Percentiles rank a stretch among this genome's conserved stretches.
Conservation (phyloP, 1,284 basidiomycete genomes). For the Entoloma clypeatum region DNA sequence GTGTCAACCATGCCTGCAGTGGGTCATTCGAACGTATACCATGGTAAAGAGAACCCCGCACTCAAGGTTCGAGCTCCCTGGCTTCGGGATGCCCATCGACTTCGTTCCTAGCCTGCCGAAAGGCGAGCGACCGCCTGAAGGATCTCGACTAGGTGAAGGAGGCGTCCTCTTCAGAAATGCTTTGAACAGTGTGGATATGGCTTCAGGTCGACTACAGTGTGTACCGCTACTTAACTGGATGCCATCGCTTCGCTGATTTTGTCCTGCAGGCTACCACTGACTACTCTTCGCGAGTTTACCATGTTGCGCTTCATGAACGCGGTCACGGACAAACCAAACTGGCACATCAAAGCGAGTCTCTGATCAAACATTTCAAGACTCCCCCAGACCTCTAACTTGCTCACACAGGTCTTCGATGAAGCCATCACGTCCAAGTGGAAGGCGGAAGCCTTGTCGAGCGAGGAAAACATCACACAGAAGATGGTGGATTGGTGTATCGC, state of each 20-base stretch:
- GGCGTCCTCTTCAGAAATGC: conserved; percentile 5
- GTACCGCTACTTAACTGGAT: background rate
- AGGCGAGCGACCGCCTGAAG: background rate
- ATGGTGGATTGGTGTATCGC: conserved; percentile 25
- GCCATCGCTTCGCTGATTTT: background rate
- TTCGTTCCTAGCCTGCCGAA: background rate
- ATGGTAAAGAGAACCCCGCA: too few species aligned
- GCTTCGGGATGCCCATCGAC: conserved; percentile 3
- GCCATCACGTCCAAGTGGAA: conserved; percentile 19
- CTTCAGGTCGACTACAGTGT: background rate
- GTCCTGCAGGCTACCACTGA: conserved; percentile 18
- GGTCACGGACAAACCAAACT: conserved; percentile 25
- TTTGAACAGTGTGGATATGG: background rate
- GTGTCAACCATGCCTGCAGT: too few species aligned
- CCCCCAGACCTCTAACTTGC: background rate
- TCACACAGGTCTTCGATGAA: conserved; percentile 19
- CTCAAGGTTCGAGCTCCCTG: conserved; percentile 1
- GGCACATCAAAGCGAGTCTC: conserved; percentile 20
- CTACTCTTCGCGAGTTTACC: conserved; percentile 24
- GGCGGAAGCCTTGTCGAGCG: conserved; percentile 10
- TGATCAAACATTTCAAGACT: background rate
- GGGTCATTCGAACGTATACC: too few species aligned
- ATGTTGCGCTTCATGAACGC: conserved; percentile 28
- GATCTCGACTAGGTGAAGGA: too few species aligned
- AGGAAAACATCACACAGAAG: conserved; percentile 16